Evolutionary conservation across 306 rosid species (phyloP), one percentile per base, ranked within the genome.

Genomic region (Luffa aegyptiaca): DNA sequence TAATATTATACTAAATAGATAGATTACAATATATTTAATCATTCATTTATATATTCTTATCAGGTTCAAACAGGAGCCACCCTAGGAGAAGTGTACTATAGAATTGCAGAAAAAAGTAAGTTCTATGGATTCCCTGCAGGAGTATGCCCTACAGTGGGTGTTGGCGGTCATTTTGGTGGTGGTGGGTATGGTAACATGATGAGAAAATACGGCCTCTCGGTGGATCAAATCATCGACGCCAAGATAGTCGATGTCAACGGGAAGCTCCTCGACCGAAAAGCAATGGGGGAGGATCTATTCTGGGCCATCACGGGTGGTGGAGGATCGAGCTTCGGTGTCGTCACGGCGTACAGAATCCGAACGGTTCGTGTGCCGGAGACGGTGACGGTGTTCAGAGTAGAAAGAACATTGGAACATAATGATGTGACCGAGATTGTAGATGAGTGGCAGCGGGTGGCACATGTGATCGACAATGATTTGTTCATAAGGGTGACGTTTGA

Each of bases 291-390:
- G 65, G 91, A 89, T 83, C 77, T 89, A 21, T 89, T 89, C 46
- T 89, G 89, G 93, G 93, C 93, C 10, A 75, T 86, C 6, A 73
- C 4, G 77, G 93, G 93, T 16, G 91, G 89, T 2, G 90, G 90
- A 17, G 93, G 88, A 18, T 86, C 85, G 7, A 89, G 86, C 66
- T 89, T 86, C 45, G 89, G 88, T 3, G 93, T 89, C 5, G 69
- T 87, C 3, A 26, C 87, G 58, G 80, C 93, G 0, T 89, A 87
- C 83, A 89, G 53, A 76, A 52, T 90, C 46, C 81, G 73, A 21
- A 35, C 85, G 7, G 91, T 90, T 76, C 72, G 3, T 52, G 91
- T 90, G 48, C 91, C 93, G 0, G 85, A 84, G 39, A 82, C 10
- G 9, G 93, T 90, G 8, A 88, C 91, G 6, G 88, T 90, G 65